Evolutionary conservation across 1,284 basidiomycete genomes (phyloP), one percentile per base, ranked within the genome.

Genomic region (Schizophyllum amplum): DNA sequence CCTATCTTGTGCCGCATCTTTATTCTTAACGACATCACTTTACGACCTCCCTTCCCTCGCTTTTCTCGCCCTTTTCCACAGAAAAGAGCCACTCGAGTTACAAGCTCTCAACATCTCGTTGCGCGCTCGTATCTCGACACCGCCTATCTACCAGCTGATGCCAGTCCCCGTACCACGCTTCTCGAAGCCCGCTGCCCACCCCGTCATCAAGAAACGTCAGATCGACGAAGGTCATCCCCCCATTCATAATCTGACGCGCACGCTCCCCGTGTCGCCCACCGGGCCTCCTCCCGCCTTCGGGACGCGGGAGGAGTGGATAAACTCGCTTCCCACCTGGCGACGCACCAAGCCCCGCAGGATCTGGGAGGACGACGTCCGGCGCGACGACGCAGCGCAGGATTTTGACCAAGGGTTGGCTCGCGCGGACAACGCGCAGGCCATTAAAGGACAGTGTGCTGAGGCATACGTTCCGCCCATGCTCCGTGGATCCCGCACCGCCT

Each of bases 371-470:
- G 77, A 79, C 61, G 62, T 66, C 51, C 63, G 64, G 61, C 60
- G 60, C 61, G 48, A 50, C 24, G 48, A 50, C 24, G 15, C 48
- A 20, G 13, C 48, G 48, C 77, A 74, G 81, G 76, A 72, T 86
- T 88, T 87, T 86, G 67, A 69, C 61, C 70, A 71, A 72, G 87
- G 87, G 87, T 88, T 90, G 82, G 76, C 79, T 69, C 77, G 67
- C 70, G 79, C 81, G 79, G 76, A 67, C 65, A 75, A 86, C 86
- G 85, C 82, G 75, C 68, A 78, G 68, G 83, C 81, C 75, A 88
- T 86, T 87, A 88, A 90, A 87, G 87, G 87, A 82, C 68, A 77
- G 72, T 83, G 74, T 82, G 84, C 83, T 80, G 77, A 87, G 80
- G 83, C 84, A 81, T 84, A 83, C 77, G 79, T 85, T 84, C 84